Evolutionary conservation across 192 early-diverging fungal genomes (phyloP).

Genomic region (Rhizoclosmatium sp.): DNA sequence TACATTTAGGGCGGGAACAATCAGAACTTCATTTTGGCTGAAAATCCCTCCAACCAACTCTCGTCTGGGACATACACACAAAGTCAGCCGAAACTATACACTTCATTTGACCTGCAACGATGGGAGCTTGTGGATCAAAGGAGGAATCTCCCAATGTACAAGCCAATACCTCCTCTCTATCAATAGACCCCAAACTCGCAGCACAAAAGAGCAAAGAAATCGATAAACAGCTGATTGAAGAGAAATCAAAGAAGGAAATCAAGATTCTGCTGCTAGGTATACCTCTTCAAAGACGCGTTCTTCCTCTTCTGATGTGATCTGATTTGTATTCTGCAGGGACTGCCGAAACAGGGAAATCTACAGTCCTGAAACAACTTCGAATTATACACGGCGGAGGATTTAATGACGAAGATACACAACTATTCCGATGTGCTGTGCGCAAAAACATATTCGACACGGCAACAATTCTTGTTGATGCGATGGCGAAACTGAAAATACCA

Average conservation of each 20-base stretch:
- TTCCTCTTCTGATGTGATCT: neutral
- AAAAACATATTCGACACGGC: slow-evolving; percentile 94
- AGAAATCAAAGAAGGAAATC: slow-evolving; percentile 71
- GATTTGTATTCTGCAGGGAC: slow-evolving; percentile 65
- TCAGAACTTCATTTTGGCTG: too few species aligned
- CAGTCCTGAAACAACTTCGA: slow-evolving; percentile 99
- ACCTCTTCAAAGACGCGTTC: neutral
- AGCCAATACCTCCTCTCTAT: neutral
- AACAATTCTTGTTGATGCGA: slow-evolving; percentile 96
- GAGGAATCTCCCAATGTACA: neutral
- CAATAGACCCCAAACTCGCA: neutral
- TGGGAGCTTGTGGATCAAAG: neutral
- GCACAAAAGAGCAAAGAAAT: slow-evolving; percentile 81
- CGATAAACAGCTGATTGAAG: slow-evolving; percentile 79
- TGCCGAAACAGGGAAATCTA: slow-evolving; percentile 97
- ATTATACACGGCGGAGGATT: slow-evolving; percentile 96
- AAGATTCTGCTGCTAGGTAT: slow-evolving; percentile 78
- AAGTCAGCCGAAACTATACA: too few species aligned
- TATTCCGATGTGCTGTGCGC: slow-evolving; percentile 93
- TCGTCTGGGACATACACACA: too few species aligned
- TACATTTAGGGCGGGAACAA: too few species aligned
- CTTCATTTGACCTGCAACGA: neutral
- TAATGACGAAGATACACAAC: slow-evolving; percentile 84
- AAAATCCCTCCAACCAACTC: too few species aligned
- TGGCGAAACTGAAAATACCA: slow-evolving; percentile 64